Evolutionary conservation across 805 yeast species (phyloP).

Genomic region (Metschnikowia shivogae): DNA sequence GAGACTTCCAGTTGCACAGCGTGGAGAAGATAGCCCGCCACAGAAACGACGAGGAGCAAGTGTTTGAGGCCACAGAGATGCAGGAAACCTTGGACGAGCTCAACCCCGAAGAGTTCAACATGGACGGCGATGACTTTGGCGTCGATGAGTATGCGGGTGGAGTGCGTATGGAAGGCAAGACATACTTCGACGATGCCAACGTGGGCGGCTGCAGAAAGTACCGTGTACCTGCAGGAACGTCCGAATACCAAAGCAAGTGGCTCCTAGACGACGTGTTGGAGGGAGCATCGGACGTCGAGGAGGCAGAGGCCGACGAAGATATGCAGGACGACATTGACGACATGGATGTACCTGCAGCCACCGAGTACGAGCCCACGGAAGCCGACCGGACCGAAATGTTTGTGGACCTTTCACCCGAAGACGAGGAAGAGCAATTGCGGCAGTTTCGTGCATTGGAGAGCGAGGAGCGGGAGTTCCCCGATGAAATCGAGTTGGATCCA

Average conservation of each 20-base stretch:
- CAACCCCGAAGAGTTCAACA: conserved; percentile 50
- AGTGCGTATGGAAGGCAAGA: conserved; percentile 54
- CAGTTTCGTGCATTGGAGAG: conserved; percentile 64
- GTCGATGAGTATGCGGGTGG: conserved; percentile 33
- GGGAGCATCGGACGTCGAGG: conserved; percentile 43
- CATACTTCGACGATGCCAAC: conserved; percentile 37
- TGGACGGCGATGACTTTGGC: conserved; percentile 32
- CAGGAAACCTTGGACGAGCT: conserved; percentile 60
- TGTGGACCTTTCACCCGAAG: conserved; percentile 74
- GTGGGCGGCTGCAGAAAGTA: conserved; percentile 23
- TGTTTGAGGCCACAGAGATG: conserved; percentile 29
- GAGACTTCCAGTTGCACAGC: conserved; percentile 75
- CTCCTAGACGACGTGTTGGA: conserved; percentile 53
- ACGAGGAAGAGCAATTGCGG: conserved; percentile 72
- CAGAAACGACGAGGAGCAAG: conserved; percentile 22
- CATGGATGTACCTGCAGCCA: conserved; percentile 23
- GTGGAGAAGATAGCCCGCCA: conserved; percentile 49
- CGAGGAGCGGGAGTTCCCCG: conserved; percentile 92
- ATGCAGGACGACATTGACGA: conserved; percentile 38
- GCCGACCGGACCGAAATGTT: conserved; percentile 52
- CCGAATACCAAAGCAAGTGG: conserved; percentile 78
- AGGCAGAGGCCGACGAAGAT: conserved; percentile 31
- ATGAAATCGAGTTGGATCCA: conserved; percentile 85
- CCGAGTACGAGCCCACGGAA: conserved; percentile 44
- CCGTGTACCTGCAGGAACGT: conserved; percentile 64